Evolutionary conservation across 2,329 filamentous ascomycete genomes (phyloP).

Genomic region (Xylariaceae sp.): DNA sequence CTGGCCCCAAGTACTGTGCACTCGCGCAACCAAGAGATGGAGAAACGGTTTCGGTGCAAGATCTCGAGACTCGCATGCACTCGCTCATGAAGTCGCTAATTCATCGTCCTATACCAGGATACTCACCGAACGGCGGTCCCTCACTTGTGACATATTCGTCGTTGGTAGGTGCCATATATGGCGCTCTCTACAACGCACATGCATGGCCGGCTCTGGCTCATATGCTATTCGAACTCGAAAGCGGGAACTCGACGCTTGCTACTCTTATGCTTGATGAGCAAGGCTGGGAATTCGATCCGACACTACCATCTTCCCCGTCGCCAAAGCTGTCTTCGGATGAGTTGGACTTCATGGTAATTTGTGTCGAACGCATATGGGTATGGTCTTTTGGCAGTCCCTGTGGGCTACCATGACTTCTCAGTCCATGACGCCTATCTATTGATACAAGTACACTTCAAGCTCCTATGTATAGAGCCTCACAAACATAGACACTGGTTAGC

Average conservation of each 20-base stretch:
- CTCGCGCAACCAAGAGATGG: constrained; percentile 34
- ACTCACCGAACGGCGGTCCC: constrained; percentile 37
- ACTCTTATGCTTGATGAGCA: constrained; percentile 35
- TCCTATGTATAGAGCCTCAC: too few relatives aligned
- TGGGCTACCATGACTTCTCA: constrained; percentile 45
- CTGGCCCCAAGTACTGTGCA: constrained; percentile 43
- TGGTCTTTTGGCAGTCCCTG: constrained; percentile 43
- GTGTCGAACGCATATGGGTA: constrained; percentile 42
- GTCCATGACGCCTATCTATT: too few relatives aligned
- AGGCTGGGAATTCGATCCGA: constrained; percentile 41
- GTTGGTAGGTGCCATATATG: constrained; percentile 38
- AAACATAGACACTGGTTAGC: too few relatives aligned
- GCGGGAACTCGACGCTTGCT: constrained; percentile 41
- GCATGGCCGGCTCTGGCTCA: constrained; percentile 41
- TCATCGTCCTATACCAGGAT: constrained; percentile 36
- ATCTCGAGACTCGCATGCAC: constrained; percentile 38
- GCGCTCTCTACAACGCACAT: constrained; percentile 39
- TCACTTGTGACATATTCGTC: constrained; percentile 44
- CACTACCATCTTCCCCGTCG: constrained; percentile 27
- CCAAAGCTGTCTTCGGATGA: constrained; percentile 35
- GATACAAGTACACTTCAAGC: too few relatives aligned
- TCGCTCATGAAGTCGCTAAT: constrained; percentile 36
- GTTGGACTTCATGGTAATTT: constrained; percentile 40
- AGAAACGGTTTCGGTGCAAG: constrained; percentile 31
- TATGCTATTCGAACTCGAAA: constrained; percentile 41